Evolutionary conservation across 768 basidiomycete species (phyloP).

Genomic region (Mycena capillaripes): DNA sequence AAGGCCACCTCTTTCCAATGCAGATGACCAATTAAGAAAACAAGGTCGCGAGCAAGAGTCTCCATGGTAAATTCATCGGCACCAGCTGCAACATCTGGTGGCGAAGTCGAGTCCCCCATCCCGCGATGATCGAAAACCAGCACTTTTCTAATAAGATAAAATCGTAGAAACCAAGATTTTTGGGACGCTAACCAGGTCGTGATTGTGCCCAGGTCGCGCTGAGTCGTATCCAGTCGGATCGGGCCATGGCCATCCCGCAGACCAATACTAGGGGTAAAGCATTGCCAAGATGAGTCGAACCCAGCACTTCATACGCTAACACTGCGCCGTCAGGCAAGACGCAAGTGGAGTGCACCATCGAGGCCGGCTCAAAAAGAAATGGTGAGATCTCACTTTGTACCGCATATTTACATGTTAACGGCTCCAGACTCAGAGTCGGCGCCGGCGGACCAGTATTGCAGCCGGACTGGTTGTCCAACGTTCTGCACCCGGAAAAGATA

Average conservation of each 20-base stretch:
- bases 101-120: constrained; percentile 43
- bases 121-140: constrained; percentile 45
- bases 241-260: constrained; percentile 38
- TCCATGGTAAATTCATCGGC: constrained; percentile 45
- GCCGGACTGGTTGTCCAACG: neutral
- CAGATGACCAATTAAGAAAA: constrained; percentile 40
- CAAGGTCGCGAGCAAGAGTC: constrained; percentile 43
- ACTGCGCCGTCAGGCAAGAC: constrained; percentile 41
- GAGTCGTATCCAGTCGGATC: constrained; percentile 40
- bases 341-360: constrained; percentile 28
- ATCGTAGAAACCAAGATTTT: neutral
- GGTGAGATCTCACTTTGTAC: neutral
- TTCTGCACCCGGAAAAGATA: constrained; percentile 10
- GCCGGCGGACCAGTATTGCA: too few relatives aligned
- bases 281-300: constrained; percentile 25
- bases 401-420: constrained; percentile 11
- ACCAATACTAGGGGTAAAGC: constrained; percentile 41
- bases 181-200: constrained; percentile 37
- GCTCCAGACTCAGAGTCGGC: too few relatives aligned
- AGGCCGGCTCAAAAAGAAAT: neutral
- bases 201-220: constrained; percentile 35
- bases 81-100: constrained; percentile 15
- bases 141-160: constrained; percentile 31
- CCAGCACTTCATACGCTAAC: constrained; percentile 45
- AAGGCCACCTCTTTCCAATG: constrained; percentile 44